Percentiles rank a stretch among this genome's conserved stretches.
Conservation (phyloP, 192 early-diverging fungal species). For the Mortierella claussenii region DNA sequence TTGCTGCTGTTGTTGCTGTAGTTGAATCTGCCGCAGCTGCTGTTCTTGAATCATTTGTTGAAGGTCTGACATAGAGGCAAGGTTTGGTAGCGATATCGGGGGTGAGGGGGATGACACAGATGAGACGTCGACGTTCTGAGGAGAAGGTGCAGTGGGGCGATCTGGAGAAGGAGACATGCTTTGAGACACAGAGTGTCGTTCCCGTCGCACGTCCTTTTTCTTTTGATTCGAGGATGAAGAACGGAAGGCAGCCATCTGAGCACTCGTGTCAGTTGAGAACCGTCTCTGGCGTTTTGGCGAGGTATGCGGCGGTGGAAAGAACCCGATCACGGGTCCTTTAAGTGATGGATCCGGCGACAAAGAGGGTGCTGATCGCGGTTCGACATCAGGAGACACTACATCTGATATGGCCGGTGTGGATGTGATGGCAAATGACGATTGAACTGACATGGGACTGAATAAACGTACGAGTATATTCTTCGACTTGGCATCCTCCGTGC, state of each 20-base stretch:
- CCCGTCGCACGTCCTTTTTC: neutral
- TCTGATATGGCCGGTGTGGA: neutral
- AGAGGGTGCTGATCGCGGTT: neutral
- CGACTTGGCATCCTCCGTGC: too few species aligned
- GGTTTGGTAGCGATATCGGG: too few species aligned
- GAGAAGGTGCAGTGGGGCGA: too few species aligned
- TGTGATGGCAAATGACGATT: too few species aligned
- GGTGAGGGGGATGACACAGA: too few species aligned
- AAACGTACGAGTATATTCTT: too few species aligned
- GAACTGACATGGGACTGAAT: too few species aligned
- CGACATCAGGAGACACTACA: neutral
- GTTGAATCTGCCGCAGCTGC: too few species aligned
- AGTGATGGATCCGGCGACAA: neutral
- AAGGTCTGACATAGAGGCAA: too few species aligned
- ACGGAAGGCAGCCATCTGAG: neutral
- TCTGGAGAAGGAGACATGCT: neutral
- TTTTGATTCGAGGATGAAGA: neutral
- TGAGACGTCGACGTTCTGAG: too few species aligned
- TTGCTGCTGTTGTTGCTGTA: too few species aligned
- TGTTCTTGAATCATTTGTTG: too few species aligned
- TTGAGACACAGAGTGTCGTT: neutral
- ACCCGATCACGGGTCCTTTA: slow-evolving; percentile 12
- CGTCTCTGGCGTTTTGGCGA: slow-evolving; percentile 15
- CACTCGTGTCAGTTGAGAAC: neutral
- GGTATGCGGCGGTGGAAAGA: slow-evolving; percentile 6